A percentile compares a stretch with the other conserved stretches of the same genome.
These are phyloP conservation scores for Aspergillus felis DNA, from an alignment of 2,329 filamentous ascomycete genomes.

Conservation along the genomic window DNA sequence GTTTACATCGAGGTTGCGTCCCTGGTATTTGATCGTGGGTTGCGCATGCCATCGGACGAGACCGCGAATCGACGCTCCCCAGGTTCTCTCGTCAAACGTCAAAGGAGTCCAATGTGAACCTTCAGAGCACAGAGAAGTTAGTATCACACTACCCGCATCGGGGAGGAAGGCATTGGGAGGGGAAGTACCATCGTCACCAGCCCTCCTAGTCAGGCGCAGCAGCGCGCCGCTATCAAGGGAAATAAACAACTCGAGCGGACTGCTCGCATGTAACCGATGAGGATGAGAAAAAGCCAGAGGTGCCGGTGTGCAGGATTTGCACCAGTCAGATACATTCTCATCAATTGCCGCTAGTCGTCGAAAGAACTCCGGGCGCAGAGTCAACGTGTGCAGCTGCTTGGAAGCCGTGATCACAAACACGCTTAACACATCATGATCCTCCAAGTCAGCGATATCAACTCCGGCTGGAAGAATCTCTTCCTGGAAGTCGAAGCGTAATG, in stretches of 20 bases:
- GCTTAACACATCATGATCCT: conserved; percentile 71
- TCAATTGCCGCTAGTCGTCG: conserved; percentile 65
- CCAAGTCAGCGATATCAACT: conserved; percentile 75
- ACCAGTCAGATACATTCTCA: conserved; percentile 69
- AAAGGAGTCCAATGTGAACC: conserved; percentile 44
- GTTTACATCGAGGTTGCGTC: conserved; percentile 40
- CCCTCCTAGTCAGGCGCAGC: conserved; percentile 64
- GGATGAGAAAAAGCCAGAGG: conserved; percentile 73
- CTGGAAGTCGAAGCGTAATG: conserved; percentile 73
- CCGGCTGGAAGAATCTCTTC: conserved; percentile 70
- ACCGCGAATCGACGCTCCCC: conserved; percentile 47
- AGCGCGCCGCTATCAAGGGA: conserved; percentile 52
- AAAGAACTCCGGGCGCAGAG: conserved; percentile 79
- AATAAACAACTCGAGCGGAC: conserved; percentile 69
- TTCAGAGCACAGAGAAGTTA: conserved; percentile 12
- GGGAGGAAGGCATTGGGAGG: not conserved
- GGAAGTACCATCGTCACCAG: conserved; percentile 47
- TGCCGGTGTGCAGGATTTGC: conserved; percentile 69
- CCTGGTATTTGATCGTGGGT: conserved; percentile 40
- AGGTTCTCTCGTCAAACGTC: conserved; percentile 47
- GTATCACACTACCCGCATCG: conserved; percentile 1
- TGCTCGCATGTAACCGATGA: conserved; percentile 74
- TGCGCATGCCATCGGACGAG: conserved; percentile 44
- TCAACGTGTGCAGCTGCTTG: conserved; percentile 79
- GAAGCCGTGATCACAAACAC: conserved; percentile 74